These are phyloP conservation scores for Boletus coccyginus DNA, from an alignment of 768 basidiomycete genomes.

Conservation along the genomic window DNA sequence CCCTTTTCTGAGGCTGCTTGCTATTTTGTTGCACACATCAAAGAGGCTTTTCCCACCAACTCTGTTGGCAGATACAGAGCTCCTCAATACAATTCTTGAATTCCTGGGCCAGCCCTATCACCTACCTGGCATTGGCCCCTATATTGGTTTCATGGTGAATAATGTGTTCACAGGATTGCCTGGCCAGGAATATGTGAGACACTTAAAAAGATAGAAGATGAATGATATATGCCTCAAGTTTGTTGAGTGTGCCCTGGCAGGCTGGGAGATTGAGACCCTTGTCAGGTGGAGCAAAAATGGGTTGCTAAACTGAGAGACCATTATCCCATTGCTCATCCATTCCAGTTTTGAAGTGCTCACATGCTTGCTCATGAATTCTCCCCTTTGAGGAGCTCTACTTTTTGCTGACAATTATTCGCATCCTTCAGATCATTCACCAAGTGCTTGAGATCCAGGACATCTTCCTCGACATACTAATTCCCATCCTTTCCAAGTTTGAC, in stretches of 20 bases:
- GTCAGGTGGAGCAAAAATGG: slow-evolving; percentile 56
- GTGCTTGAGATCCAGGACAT: slow-evolving; percentile 83
- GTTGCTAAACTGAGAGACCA: slow-evolving; percentile 46
- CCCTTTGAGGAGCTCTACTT: slow-evolving; percentile 71
- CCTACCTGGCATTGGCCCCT: slow-evolving; percentile 76
- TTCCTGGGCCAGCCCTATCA: slow-evolving; percentile 78
- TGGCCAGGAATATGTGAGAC: slow-evolving; percentile 68
- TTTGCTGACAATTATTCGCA: slow-evolving; percentile 70
- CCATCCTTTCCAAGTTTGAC: slow-evolving; percentile 66
- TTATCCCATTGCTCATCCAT: slow-evolving; percentile 64
- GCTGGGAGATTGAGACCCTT: slow-evolving; percentile 76
- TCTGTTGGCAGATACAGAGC: slow-evolving; percentile 54
- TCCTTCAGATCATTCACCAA: slow-evolving; percentile 78
- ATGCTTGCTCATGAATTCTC: slow-evolving; percentile 68
- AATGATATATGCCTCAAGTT: slow-evolving; percentile 84
- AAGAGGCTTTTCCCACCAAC: slow-evolving; percentile 65
- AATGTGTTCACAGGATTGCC: slow-evolving; percentile 81
- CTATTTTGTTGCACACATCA: slow-evolving; percentile 79
- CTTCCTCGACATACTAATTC: slow-evolving; percentile 86
- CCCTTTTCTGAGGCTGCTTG: slow-evolving; percentile 81
- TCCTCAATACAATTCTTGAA: slow-evolving; percentile 76
- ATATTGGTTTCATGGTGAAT: slow-evolving; percentile 81
- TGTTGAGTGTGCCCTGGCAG: slow-evolving; percentile 78
- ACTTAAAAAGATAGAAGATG: slow-evolving; percentile 74
- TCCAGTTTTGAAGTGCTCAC: slow-evolving; percentile 88